Evolutionary conservation across 257 asterid species (phyloP), one percentile per base, ranked within the genome.

Genomic region (Lycium ferocissimum): DNA sequence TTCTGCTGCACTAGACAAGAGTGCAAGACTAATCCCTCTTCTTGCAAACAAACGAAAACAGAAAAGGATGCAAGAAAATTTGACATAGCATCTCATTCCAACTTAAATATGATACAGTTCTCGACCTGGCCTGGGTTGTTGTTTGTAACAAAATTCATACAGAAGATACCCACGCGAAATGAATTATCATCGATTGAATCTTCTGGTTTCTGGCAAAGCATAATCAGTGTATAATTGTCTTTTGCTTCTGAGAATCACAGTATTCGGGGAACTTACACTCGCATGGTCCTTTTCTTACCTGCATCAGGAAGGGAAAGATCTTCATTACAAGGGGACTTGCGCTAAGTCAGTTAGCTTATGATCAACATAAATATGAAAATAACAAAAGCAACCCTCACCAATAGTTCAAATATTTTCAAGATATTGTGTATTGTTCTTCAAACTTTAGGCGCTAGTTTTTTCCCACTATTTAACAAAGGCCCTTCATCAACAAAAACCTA

Each of bases 241-340:
- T 86, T 59, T 86, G 87, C 80, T 92, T 93, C 87, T 86, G 97
- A 54, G 98, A 95, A 92, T 96, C 98, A 81, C 99, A 96, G 80
- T 88, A 94, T 78, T 90, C 93, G 26, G 95, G 90, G 69, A 90
- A 96, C 61, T 88, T 90, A 61, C 99, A 96, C 12, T 70, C 70
- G 85, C 98, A 96, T 71, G 93, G 91, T 62, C 95, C 94, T 90
- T 80, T 84, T 59, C 91, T 87, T 20, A 96, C 98, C 98, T 96
- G 90, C 91, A 90, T 81, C 66, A 70, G 18, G 67, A 72, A 14
- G 22, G 45, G 37, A 49, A 43, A 49, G n/a, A 85, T 20, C 76
- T 33, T 37, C 56, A 53, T 51, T 40, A 67, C 37, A 20, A n/a
- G 26, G 38, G 38, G 69, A 20, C 67, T n/a, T 61, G 51, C 9